Base-by-base conservation (phyloP, 495 filamentous ascomycete species). In the Lichina pygmaea region DNA sequence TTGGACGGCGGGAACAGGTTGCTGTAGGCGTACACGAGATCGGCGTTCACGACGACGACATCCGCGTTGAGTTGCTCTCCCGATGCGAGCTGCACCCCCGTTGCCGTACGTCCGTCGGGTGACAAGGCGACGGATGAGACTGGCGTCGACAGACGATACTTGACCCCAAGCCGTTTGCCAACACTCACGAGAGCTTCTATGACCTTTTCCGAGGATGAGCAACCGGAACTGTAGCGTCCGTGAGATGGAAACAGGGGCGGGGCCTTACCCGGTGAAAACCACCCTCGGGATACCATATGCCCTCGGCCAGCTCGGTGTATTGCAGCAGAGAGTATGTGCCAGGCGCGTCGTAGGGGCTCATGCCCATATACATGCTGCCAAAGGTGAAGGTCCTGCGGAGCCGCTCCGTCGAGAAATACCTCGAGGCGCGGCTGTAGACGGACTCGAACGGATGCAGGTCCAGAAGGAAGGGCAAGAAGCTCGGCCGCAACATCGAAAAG, bases 281-380 rank as follows among this genome's bases (percentile, higher is more conserved):
- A 4, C 77, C 77, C 30, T 62, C 59, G 0, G 75, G 77, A 57
- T 81, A 81, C 71, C 75, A 78, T 34, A 81, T 79, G 0, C 77
- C 77, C 58, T 81, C 73, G 7, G 70, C 67, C 10, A 78, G 57
- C 57, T 81, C 77, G 8, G 74, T 75, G 56, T 81, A 81, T 53
- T 80, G 77, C 39, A 80, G 60, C 50, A 81, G 59, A 31, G 66
- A 72, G 59, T 80, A 81, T 16, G 77, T 81, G 2, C 70, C 74
- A 6, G 77, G 77, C 0, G 77, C 77, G 47, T 78, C 72, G 55
- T 73, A 81, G 2, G 77, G 77, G 48, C 61, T 68, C 77, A 81
- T 81, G 0, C 77, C 77, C 65, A 81, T 73, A 52, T 81, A 81
- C 77, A 81, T 81, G 48, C 71, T 78, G 32, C 70, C 73, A 55